Evolutionary conservation across 257 asterid genomes (phyloP), one percentile per base, ranked within the genome.

Genomic region (Rhazya stricta): DNA sequence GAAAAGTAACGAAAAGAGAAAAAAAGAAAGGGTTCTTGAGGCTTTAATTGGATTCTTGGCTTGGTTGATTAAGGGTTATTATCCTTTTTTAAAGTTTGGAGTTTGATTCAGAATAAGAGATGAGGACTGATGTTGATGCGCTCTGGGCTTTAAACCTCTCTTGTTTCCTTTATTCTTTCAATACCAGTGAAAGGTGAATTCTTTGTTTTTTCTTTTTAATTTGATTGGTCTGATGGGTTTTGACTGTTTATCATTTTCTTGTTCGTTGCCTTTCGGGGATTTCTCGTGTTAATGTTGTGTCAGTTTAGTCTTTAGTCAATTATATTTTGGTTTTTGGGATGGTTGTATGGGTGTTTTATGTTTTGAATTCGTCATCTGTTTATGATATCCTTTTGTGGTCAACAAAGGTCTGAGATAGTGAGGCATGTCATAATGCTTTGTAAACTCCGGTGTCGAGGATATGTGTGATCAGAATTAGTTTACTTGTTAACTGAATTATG

Each of bases 101-200:
- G 11, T 18, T 23, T 51, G 43, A 43, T 39, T 69, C 48, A 75
- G 56, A 45, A 75, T 76, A 48, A 66, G 39, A 54, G 27, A 84
- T 85, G 76, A 86, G 79, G 88, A 78, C 81, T 88, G 81, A 86
- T 42, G 60, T 54, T 51, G 79, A 39, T 54, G 65, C 81, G 83
- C 81, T 83, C 84, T 72, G 72, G 81, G 83, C 82, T 77, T 82
- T 83, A 67, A 48, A 79, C 72, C 80, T 56, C 66, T 73, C 73
- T 80, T 46, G 75, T 76, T 78, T 54, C 43, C 30, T 78, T 72
- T 78, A 72, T 78, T 75, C 80, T 81, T 74, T 48, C 78, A 80
- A 71, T 30, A 8, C 32, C 73, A 37, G 84, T 80, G 84, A 82
- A 81, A 77, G 97, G 97, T 91, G 79, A 77, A 43, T 62, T 5